These are phyloP conservation scores for Tilletiopsis washingtonensis DNA, from an alignment of 1,284 basidiomycete species.

Conservation along the genomic window DNA sequence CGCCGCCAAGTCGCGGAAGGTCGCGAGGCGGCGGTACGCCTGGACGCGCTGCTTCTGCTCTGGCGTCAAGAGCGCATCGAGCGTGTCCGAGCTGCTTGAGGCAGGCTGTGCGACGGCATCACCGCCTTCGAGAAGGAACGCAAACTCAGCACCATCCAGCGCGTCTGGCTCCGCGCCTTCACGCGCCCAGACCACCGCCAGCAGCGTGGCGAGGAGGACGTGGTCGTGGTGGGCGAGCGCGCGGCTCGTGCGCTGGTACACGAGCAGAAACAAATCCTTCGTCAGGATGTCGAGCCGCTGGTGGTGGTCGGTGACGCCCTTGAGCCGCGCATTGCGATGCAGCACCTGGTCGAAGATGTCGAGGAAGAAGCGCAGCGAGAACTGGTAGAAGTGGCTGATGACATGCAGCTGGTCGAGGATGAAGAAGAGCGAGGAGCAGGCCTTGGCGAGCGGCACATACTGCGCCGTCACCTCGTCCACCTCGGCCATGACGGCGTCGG, in stretches of 20 bases:
- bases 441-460: constrained; percentile 88
- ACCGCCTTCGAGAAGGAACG: constrained; percentile 80
- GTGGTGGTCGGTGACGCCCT: constrained; percentile 65
- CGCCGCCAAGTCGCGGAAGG: constrained; percentile 69
- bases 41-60: constrained; percentile 61
- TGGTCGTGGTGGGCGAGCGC: constrained; percentile 86
- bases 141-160: constrained; percentile 68
- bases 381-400: constrained; percentile 98
- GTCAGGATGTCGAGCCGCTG: constrained; percentile 74
- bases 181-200: constrained; percentile 82
- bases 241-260: constrained; percentile 82
- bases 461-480: constrained; percentile 91
- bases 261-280: constrained; percentile 80
- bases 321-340: constrained; percentile 80
- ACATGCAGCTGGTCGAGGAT: constrained; percentile 87
- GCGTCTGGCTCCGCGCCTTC: constrained; percentile 49
- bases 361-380: constrained; percentile 94
- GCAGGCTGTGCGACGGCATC: constrained; percentile 53
- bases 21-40: constrained; percentile 47
- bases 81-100: constrained; percentile 47
- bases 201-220: constrained; percentile 77
- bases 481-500: constrained; percentile 88
- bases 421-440: constrained; percentile 95
- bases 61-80: constrained; percentile 30
- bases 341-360: constrained; percentile 96